Evolutionary conservation across 2,329 filamentous ascomycete genomes (phyloP).

Genomic region (Pyricularia pennisetigena): DNA sequence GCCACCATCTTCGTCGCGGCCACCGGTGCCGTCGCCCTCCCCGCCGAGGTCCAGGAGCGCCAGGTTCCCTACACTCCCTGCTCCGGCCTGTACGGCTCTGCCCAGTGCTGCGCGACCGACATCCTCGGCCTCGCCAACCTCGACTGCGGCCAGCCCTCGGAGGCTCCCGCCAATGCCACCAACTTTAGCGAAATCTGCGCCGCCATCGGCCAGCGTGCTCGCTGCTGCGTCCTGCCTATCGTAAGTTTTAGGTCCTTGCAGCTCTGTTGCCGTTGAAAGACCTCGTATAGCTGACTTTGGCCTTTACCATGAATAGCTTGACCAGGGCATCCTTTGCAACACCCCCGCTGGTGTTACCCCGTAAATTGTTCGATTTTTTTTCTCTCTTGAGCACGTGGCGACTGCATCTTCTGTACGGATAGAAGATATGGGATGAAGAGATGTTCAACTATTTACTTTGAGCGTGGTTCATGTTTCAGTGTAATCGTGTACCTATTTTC

Average conservation of each 20-base stretch:
- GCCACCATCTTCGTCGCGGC: slow-evolving; percentile 16
- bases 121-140: slow-evolving; percentile 47
- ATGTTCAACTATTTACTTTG: background rate
- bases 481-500: background rate
- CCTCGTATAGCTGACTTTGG: background rate
- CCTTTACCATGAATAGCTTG: slow-evolving; percentile 12
- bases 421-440: background rate
- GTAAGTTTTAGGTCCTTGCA: slow-evolving; percentile 10
- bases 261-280: background rate
- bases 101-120: slow-evolving; percentile 53
- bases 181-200: slow-evolving; percentile 29
- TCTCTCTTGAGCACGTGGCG: background rate
- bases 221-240: slow-evolving; percentile 47
- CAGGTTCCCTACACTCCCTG: slow-evolving; percentile 29
- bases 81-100: slow-evolving; percentile 28
- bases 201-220: slow-evolving; percentile 40
- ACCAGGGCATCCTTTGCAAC: slow-evolving; percentile 23
- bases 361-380: background rate
- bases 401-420: background rate
- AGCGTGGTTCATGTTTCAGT: background rate
- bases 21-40: slow-evolving; percentile 16
- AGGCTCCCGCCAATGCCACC: slow-evolving; percentile 10
- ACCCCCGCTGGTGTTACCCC: slow-evolving; percentile 16
- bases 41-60: slow-evolving; percentile 22
- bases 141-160: slow-evolving; percentile 32